Base-by-base conservation (phyloP, 257 asterid species). In the Phtheirospermum japonicum region DNA sequence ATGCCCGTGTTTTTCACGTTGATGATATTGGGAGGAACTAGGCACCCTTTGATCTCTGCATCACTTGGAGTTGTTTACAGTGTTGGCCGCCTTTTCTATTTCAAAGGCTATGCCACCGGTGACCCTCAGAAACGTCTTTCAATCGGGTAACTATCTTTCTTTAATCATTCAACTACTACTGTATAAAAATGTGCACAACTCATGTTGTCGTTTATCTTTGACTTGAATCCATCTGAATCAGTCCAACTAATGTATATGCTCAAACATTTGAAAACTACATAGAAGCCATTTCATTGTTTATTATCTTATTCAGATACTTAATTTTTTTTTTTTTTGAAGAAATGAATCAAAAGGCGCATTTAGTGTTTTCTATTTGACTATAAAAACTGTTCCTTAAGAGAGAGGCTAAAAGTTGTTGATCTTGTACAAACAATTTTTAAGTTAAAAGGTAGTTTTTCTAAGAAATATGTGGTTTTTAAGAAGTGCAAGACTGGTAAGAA, bases 91-190 rank as follows among this genome's bases (percentile, higher is more conserved):
- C 57, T 31, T 57, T 87, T 75, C 97, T 92, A 89, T 46, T 92
- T 92, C 89, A 84, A 63, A 43, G 97, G 96, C 57, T 92, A 92
- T 76, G 34, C 96, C 23, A 83, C 89, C 0, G 99, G 99, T 26
- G 78, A 72, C 45, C 99, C 99, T 56, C 23, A 61, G 2, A 79
- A 84, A 5, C 96, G 99, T 9, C 70, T 76, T 13, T 7, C 75
- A 1, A 40, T 82, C 13, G 95, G 96, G 99, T 92, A 39, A 53
- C 86, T 71, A 10, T 13, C 36, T 19, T 23, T 13, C 36, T 19
- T 23, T 11, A 17, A 63, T 48, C 10, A 13, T 17, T 5, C 12
- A 18, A 17, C 30, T 46, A 50, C 36, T 12, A 18, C 19, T 68
- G 57, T 9, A 14, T n/a, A 26, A 4, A 17, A 53, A 55, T 37